Conservation (phyloP, 495 filamentous ascomycete species). For the Neurospora sp. region DNA sequence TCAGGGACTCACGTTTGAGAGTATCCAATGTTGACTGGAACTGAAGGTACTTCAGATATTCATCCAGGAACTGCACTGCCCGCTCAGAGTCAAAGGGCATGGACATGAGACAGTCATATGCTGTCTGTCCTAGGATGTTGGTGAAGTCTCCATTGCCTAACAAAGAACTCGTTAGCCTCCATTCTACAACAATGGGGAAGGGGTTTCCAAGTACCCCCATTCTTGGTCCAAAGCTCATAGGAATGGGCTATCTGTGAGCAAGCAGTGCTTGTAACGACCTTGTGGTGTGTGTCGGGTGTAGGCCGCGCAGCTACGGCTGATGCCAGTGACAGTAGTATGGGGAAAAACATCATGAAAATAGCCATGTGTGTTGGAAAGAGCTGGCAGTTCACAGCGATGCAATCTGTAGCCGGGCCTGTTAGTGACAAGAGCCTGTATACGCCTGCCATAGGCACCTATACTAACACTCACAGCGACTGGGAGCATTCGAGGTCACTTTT, state of each 20-base stretch:
- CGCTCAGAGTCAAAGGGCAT: background rate
- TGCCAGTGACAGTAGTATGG: background rate
- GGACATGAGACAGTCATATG: background rate
- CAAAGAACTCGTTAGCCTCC: background rate
- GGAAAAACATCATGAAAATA: background rate
- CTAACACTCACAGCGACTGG: background rate
- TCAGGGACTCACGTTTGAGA: background rate
- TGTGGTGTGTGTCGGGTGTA: background rate
- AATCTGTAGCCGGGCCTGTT: background rate
- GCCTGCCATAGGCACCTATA: accelerated
- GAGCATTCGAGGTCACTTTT: background rate
- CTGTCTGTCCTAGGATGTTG: background rate
- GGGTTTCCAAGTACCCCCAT: background rate
- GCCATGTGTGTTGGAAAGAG: background rate
- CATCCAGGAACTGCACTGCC: background rate
- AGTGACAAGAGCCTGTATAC: accelerated
- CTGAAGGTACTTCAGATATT: background rate
- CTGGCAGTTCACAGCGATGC: background rate
- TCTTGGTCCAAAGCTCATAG: background rate
- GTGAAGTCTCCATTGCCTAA: background rate
- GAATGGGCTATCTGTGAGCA: background rate
- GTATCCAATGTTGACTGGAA: background rate
- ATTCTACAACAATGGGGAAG: background rate
- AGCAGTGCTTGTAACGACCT: background rate
- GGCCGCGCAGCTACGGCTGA: background rate